Evolutionary conservation across 306 rosid species (phyloP), one percentile per base, ranked within the genome.

Genomic region (Ormosia semicastrata): DNA sequence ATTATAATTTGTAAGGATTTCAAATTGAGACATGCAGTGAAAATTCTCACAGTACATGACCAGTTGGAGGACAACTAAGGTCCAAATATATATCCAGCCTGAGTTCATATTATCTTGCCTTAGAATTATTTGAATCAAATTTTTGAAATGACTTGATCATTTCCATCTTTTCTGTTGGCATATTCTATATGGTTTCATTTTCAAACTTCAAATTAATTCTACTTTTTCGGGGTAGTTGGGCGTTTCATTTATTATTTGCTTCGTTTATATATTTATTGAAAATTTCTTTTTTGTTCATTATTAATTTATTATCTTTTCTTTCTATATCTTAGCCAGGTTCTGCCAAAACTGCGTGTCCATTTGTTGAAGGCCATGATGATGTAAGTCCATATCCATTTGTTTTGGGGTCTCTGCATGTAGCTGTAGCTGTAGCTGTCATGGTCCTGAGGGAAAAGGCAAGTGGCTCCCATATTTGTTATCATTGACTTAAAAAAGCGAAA

Each of bases 371-470:
- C 18, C 86, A 52, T 64, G 84, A 40, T 81, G 88, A 87, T 78
- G 78, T 36, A 83, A 67, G 67, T 65, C 64, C 53, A 79, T 77
- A 56, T 63, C 79, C 80, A 66, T 41, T 59, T 65, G 53, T 33
- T 59, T 74, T 67, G 88, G 87, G 84, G 63, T 59, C 73, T 81
- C 73, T 81, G 70, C 75, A 40, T 76, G 83, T 47, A 34, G 62
- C 5, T n/a, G 83, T 47, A 34, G 62, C 5, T n/a, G 89, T 73
- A 79, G 88, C 83, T 87, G 85, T 84, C 91, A 78, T 85, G 90
- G 66, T 76, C 90, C 90, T 79, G 3, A 50, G 46, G 77, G 77
- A 68, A 59, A 91, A 80, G 78, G 83, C 92, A 82, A 89, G 50
- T 85, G 89, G 80, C 64, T 76, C 78, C 71, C 82, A 11, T 70